phyloP scores from a whole-genome alignment of 371 early-diverging fungal genomes.

The Batrachochytrium dendrobatidis region DNA sequence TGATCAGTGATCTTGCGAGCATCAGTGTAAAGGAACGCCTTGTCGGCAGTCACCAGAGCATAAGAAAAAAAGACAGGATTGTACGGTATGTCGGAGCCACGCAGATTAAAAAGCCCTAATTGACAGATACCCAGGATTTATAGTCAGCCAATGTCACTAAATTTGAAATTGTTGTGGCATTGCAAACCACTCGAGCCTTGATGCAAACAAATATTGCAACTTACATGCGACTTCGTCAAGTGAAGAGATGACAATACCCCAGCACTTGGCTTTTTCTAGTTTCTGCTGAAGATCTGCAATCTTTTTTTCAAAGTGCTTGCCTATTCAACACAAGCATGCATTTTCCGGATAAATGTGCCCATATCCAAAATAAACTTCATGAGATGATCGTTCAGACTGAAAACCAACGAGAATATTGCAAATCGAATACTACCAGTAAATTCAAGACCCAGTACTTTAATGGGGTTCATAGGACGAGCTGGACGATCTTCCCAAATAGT shows the following conservation, averaged over 20 bases:
- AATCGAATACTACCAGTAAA: conserved; percentile 57
- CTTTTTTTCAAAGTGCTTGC: conserved; percentile 49
- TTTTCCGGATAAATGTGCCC: too few relatives aligned
- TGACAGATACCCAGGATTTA: conserved; percentile 33
- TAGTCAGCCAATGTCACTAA: too few relatives aligned
- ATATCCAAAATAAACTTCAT: too few relatives aligned
- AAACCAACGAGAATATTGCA: neutral
- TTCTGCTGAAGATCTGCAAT: conserved; percentile 28
- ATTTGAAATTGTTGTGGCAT: too few relatives aligned
- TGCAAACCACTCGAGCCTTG: too few relatives aligned
- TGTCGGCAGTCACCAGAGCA: conserved; percentile 62
- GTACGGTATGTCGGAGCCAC: conserved; percentile 95
- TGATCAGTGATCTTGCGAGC: conserved; percentile 57
- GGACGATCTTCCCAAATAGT: conserved; percentile 71
- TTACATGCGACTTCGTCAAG: conserved; percentile 84
- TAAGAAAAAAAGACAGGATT: conserved; percentile 98
- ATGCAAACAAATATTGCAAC: conserved; percentile 24
- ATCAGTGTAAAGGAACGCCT: conserved; percentile 74
- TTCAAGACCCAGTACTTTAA: conserved; percentile 57
- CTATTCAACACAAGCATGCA: conserved; percentile 32
- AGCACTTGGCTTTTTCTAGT: conserved; percentile 32
- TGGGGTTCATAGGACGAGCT: conserved; percentile 48
- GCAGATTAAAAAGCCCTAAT: conserved; percentile 89
- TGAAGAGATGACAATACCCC: conserved; percentile 73
- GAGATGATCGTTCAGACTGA: conserved; percentile 15